Evolutionary conservation across 2,329 filamentous ascomycete species (phyloP), one percentile per base, ranked within the genome.

Genomic region (Fusarium goolgardi): DNA sequence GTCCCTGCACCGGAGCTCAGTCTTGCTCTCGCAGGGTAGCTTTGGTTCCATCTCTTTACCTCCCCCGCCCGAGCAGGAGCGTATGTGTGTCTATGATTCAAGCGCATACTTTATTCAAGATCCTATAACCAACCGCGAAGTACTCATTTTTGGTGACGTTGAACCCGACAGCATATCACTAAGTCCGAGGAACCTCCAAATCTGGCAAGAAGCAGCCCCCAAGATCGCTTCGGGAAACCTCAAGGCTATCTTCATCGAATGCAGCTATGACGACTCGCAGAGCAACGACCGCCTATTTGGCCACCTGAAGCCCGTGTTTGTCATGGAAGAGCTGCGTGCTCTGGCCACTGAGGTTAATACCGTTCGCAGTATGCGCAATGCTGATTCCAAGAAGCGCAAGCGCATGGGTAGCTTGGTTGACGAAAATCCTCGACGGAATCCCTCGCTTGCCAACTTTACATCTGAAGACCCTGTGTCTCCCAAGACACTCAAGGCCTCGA

Each of bases 111-210:
- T 99, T 78, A 91, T 99, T 68, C 91, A 93, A 37, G 91, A 96
- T 62, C 83, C 90, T 34, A 76, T 81, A 1, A 91, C 88, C 0
- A 86, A 87, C 2, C 86, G 86, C 32, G 95, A 99, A 78, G 87
- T 98, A 4, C 86, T 99, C 62, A 92, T 99, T 49, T 98, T 97
- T 76, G 96, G 96, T 20, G 96, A 99, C 70, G 92, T 98, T 37
- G 96, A 99, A 75, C 94, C 96, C 1, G 96, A 99, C 78, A 90
- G 89, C 11, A 80, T 98, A 27, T 96, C 93, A 0, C 79, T 95
- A 3, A 90, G 88, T 2, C 94, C 95, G 1, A 89, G 94, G 25
- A 98, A 96, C 69, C 81, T 85, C n/a, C 83, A 84, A 16, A 88
- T 99, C 16, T 99, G 96, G 96, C 86, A 88, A 69, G 92, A 96